Percentiles rank a stretch among this genome's conserved stretches.
phyloP scores from a whole-genome alignment of 306 rosid genomes.

The Prunus mume region DNA sequence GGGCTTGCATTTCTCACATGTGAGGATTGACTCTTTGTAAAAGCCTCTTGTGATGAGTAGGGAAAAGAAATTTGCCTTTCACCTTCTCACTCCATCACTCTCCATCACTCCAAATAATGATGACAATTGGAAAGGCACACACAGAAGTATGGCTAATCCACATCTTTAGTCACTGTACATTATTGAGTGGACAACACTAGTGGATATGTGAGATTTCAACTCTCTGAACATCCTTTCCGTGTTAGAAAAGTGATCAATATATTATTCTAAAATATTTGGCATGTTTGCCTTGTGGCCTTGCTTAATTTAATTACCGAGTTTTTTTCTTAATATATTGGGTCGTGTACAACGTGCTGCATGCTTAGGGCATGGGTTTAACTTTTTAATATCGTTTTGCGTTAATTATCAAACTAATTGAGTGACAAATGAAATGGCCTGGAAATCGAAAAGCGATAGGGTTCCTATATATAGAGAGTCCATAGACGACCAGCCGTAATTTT shows the following conservation, averaged over 20 bases:
- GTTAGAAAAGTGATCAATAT: neutral
- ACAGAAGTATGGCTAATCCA: neutral
- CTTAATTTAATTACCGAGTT: neutral
- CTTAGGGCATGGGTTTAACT: neutral
- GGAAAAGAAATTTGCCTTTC: neutral
- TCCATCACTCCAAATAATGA: neutral
- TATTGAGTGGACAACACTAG: neutral
- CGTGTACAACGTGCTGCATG: neutral
- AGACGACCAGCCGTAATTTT: neutral
- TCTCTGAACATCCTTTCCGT: neutral
- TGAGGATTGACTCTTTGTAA: neutral
- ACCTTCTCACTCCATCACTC: neutral
- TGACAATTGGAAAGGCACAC: neutral
- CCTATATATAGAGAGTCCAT: neutral
- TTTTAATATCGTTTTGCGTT: neutral
- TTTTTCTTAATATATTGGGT: neutral
- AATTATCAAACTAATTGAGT: neutral
- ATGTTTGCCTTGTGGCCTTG: conserved; percentile 9
- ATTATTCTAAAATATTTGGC: neutral
- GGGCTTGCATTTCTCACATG: neutral
- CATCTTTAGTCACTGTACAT: neutral
- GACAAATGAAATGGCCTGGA: neutral
- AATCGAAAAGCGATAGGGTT: neutral
- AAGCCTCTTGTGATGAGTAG: neutral
- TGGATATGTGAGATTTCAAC: conserved; percentile 1